A percentile compares a stretch with the other conserved stretches of the same genome.
phyloP scores from a whole-genome alignment of 2,329 filamentous ascomycete genomes.

The Stagonosporopsis rhizophila region DNA sequence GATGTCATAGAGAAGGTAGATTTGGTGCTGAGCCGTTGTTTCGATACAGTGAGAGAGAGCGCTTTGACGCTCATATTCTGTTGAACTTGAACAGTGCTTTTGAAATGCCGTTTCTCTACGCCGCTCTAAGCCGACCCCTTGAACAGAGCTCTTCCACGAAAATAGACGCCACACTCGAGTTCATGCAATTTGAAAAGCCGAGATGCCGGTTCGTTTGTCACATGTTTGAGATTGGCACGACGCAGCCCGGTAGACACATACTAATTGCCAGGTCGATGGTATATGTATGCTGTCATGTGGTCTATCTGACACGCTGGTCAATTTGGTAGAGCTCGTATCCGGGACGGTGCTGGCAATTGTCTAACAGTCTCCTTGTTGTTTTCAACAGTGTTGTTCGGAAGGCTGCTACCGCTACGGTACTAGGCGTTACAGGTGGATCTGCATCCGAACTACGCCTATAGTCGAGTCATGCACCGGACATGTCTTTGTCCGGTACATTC shows the following conservation, averaged over 20 bases:
- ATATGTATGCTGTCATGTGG: neutral
- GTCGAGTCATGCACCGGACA: conserved; percentile 8
- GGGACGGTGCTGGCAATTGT: neutral
- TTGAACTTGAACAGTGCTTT: neutral
- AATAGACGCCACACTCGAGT: neutral
- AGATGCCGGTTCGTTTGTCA: neutral
- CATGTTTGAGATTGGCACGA: neutral
- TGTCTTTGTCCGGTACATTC: neutral
- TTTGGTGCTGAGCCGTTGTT: too few relatives aligned
- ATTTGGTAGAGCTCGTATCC: neutral
- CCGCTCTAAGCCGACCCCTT: neutral
- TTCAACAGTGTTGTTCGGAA: neutral
- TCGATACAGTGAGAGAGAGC: too few relatives aligned
- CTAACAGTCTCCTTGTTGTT: neutral
- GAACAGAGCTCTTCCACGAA: neutral
- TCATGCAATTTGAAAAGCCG: neutral
- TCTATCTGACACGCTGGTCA: conserved; percentile 6
- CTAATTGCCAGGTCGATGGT: neutral
- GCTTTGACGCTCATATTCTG: neutral
- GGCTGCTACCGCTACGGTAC: neutral
- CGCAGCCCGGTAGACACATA: neutral
- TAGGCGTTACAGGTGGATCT: conserved; percentile 1
- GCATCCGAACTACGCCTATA: conserved; percentile 1
- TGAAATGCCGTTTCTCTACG: neutral
- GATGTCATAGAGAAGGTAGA: too few relatives aligned